phyloP scores from a whole-genome alignment of 371 early-diverging fungal genomes.

The Enterospora canceri region DNA sequence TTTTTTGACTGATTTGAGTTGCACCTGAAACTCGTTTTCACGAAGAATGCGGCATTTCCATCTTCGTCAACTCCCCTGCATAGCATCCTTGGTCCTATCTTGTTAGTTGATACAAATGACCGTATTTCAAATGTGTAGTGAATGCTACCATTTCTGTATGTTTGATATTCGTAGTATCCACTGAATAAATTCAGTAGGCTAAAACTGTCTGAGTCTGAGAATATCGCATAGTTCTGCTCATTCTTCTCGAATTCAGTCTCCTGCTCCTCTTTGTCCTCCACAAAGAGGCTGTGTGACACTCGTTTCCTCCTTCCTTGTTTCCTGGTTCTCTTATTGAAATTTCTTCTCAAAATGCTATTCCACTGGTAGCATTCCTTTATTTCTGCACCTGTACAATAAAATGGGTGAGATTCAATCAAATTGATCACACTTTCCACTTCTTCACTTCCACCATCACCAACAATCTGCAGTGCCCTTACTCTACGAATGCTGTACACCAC shows the following conservation, averaged over 20 bases:
- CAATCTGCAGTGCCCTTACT: constrained; percentile 18
- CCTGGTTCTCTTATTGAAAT: background rate
- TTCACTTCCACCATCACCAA: background rate
- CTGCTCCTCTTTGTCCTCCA: background rate
- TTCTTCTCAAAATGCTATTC: constrained; percentile 30
- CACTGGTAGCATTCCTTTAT: constrained; percentile 34
- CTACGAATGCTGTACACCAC: constrained; percentile 22
- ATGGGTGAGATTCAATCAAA: constrained; percentile 26
- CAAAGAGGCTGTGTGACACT: background rate
- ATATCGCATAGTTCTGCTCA: background rate
- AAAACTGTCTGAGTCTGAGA: background rate
- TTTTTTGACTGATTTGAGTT: background rate
- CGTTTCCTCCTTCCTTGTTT: background rate
- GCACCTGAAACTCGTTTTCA: constrained; percentile 30
- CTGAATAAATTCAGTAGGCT: constrained; percentile 20
- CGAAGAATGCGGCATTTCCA: constrained; percentile 49
- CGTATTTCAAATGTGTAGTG: constrained; percentile 24
- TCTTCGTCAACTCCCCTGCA: constrained; percentile 40
- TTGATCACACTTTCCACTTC: constrained; percentile 15
- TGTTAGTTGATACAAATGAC: constrained; percentile 39
- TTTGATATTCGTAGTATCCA: constrained; percentile 23
- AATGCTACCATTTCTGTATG: background rate
- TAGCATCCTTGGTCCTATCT: constrained; percentile 43
- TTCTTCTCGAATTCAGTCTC: background rate
- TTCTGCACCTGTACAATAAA: constrained; percentile 14